Evolutionary conservation across 495 filamentous ascomycete species (phyloP).

Genomic region (Neurospora terricola): DNA sequence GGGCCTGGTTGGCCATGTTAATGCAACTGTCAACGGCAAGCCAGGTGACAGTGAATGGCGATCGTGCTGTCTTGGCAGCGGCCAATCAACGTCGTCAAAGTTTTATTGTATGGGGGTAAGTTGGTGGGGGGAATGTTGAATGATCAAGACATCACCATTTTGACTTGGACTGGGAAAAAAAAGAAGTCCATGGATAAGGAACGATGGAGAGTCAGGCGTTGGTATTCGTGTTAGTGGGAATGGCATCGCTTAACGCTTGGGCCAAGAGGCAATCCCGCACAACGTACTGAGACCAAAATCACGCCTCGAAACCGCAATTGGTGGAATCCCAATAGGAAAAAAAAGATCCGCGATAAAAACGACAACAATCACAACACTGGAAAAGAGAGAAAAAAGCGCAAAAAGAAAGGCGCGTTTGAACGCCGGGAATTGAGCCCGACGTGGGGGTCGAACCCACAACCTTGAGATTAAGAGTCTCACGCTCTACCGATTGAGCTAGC

Average conservation of each 20-base stretch:
- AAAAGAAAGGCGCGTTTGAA: neutral
- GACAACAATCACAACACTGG: no score
- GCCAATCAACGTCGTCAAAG: neutral
- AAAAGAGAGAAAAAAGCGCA: neutral
- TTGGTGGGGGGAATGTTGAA: neutral
- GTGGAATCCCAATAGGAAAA: neutral
- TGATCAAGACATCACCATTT: neutral
- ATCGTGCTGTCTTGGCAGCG: neutral
- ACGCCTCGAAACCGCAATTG: neutral
- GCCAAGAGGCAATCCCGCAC: neutral
- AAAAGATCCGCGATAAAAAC: fast-evolving
- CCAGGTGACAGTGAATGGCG: neutral
- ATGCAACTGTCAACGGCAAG: neutral
- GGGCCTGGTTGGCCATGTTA: neutral
- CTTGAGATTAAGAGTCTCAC: conserved; percentile 52
- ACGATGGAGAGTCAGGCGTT: neutral
- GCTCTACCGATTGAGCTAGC: conserved; percentile 69
- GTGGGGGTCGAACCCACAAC: neutral
- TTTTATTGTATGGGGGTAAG: neutral
- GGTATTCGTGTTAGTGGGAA: neutral
- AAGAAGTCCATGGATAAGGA: neutral
- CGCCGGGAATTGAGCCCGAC: neutral
- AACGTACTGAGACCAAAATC: neutral
- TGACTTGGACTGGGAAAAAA: neutral
- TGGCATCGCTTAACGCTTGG: neutral